Conservation (phyloP, 2,329 filamentous ascomycete genomes). For the Graphiopsis chlorocephala region DNA sequence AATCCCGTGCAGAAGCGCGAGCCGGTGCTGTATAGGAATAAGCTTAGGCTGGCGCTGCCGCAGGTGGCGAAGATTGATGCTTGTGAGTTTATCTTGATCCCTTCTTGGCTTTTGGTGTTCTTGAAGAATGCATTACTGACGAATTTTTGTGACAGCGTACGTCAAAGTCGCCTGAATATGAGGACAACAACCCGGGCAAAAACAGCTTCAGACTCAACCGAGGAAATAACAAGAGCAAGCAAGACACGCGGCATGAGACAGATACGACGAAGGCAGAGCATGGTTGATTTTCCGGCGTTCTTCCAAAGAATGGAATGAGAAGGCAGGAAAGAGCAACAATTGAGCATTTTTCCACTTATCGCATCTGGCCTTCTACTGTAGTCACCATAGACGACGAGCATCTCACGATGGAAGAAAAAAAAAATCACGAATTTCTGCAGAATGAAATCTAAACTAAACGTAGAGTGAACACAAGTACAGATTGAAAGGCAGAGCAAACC, state of each 20-base stretch:
- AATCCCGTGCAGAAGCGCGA: slow-evolving; percentile 79
- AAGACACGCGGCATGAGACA: neutral
- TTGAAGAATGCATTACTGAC: neutral
- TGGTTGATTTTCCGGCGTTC: neutral
- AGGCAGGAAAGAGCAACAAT: neutral
- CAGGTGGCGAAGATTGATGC: slow-evolving; percentile 93
- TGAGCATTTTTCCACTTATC: neutral
- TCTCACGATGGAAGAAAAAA: neutral
- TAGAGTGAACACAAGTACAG: too few relatives aligned
- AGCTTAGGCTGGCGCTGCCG: slow-evolving; percentile 81
- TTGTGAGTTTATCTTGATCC: slow-evolving; percentile 61
- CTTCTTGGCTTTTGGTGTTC: too few relatives aligned
- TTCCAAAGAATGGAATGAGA: neutral
- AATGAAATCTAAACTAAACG: neutral
- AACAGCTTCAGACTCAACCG: neutral
- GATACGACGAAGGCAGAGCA: neutral
- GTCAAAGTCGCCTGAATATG: slow-evolving; percentile 9
- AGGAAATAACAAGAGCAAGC: neutral
- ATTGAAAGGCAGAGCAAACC: too few relatives aligned
- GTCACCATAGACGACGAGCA: neutral
- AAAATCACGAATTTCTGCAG: neutral
- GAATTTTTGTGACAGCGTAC: neutral
- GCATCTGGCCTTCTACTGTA: neutral
- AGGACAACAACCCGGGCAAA: too few relatives aligned
- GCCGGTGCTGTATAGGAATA: slow-evolving; percentile 89